Conservation (phyloP, 169 alveolate genomes). For the Eimeria zaria region DNA sequence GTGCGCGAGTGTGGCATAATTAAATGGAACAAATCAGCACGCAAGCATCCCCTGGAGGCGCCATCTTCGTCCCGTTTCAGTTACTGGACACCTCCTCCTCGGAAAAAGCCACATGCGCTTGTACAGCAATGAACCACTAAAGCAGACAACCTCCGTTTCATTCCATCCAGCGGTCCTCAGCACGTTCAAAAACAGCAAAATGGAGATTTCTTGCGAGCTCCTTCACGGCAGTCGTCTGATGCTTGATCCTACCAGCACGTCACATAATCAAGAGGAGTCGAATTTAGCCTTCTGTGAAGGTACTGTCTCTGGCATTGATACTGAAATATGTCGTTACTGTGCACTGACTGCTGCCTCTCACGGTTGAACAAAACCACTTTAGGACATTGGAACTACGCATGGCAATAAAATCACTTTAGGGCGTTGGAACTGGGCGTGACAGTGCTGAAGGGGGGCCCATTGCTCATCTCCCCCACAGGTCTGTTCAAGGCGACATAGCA, state of each 20-base stretch:
- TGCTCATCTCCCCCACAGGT: background rate
- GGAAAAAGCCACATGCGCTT: no score
- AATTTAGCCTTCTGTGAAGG: background rate
- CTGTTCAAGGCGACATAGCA: background rate
- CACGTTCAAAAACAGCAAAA: constrained; percentile 21
- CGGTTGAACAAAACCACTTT: no score
- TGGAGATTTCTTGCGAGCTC: constrained; percentile 3
- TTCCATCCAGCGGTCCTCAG: background rate
- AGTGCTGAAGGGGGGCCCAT: background rate
- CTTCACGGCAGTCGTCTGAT: background rate
- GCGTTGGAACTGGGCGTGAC: background rate
- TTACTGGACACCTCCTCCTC: no score
- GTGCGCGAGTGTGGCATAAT: background rate
- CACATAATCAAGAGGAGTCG: background rate
- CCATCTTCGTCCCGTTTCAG: no score
- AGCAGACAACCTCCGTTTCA: background rate
- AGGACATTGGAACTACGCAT: no score
- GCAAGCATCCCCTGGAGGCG: no score
- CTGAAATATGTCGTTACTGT: no score
- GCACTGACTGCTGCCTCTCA: no score
- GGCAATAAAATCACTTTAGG: background rate
- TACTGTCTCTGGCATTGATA: background rate
- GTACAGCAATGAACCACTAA: no score
- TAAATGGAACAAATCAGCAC: background rate
- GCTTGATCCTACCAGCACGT: constrained; percentile 23